Base-by-base conservation (phyloP, 768 basidiomycete species). In the Sarcodon sp. region DNA sequence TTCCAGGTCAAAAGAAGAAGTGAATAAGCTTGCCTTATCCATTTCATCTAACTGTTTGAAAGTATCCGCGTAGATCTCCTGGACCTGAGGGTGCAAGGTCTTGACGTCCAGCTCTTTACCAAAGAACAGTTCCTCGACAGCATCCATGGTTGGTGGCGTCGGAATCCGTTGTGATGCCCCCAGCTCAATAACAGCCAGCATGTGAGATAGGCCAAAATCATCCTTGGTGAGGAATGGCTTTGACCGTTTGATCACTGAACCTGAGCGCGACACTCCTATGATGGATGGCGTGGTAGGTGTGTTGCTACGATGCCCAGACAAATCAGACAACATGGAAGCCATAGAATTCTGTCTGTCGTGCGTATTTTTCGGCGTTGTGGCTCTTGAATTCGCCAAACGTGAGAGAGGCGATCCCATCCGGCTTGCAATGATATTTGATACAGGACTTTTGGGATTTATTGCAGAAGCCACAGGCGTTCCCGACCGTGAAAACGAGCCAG, bases 171-270 rank as follows among this genome's bases (percentile, higher is more conserved):
- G 57, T 36, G 62, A 59, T 21, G 77, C 79, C 33, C 72, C 71
- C 35, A 75, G 72, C 61, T 91, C 83, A 48, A 96, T 90, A 38
- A 93, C 71, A 21, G 87, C 83, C 74, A 96, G 74, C 87, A 96
- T 91, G 46, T 80, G 73, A 7, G 76, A 66, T 21, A 94, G 68
- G 1, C 92, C 92, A 64, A 93, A 93, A 61, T 93, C 89, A 58
- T 93, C 80, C 51, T 72, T 74, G n/a, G 76, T 76, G 44, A 83
- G 63, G 38, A 76, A 60, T 41, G 64, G 73, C 52, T 69, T 77
- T 44, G 53, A 51, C 15, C 64, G 64, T 37, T 66, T 65, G 1
- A 66, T 59, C 47, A 45, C 31, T 35, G 53, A 47, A 41, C 18
- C 32, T 11, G 55, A 48, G n/a, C 49, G 37, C 18, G 39, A 33